These are phyloP conservation scores for Fusarium sp. DNA, from an alignment of 2,329 filamentous ascomycete species.

Conservation along the genomic window DNA sequence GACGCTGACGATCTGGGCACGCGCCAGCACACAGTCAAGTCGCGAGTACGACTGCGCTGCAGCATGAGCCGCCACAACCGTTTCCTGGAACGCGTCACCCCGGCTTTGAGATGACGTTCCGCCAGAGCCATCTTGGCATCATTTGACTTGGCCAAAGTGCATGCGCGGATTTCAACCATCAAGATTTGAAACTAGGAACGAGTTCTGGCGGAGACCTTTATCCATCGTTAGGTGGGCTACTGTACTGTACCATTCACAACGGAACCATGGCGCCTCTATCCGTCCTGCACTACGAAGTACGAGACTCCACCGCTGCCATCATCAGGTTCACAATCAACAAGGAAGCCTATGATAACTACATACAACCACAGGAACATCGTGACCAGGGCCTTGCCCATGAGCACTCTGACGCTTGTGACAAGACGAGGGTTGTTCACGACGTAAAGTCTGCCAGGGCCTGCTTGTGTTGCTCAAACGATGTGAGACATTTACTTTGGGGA, in stretches of 20 bases:
- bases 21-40: background rate
- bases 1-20: constrained; percentile 11
- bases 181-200: background rate
- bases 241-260: background rate
- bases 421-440: background rate
- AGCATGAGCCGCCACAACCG: constrained; percentile 10
- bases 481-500: constrained; percentile 40
- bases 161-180: background rate
- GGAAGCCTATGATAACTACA: background rate
- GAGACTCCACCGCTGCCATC: background rate
- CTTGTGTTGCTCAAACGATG: constrained; percentile 23
- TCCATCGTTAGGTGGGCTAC: background rate
- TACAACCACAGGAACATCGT: background rate
- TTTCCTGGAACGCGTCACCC: constrained; percentile 14
- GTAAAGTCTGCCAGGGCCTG: constrained; percentile 10
- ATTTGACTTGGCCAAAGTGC: background rate
- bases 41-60: background rate
- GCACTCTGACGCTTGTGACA: background rate
- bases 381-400: background rate
- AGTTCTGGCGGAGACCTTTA: background rate
- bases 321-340: background rate
- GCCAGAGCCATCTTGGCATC: background rate
- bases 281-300: background rate
- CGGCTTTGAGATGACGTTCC: constrained; percentile 2
- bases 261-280: background rate